Conservation (phyloP, 2,329 filamentous ascomycete species). For the Epichloe coenophiala region DNA sequence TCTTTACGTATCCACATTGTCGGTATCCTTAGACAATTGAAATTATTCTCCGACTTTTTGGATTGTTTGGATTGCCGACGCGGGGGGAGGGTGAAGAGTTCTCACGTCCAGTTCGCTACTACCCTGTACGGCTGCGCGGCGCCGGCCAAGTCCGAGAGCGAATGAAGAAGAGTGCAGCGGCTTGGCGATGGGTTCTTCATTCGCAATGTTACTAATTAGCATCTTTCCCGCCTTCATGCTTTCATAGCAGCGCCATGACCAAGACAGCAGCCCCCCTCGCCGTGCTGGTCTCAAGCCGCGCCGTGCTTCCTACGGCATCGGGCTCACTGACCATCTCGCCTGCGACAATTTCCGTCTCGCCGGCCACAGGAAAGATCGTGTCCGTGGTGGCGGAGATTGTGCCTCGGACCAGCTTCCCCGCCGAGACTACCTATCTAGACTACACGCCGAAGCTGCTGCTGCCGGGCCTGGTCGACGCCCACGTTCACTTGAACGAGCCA, state of each 20-base stretch:
- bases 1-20: not conserved
- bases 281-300: conserved; percentile 73
- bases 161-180: too few species aligned
- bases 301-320: conserved; percentile 60
- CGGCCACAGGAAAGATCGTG: conserved; percentile 69
- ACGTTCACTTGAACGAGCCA: conserved; percentile 95
- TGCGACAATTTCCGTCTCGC: conserved; percentile 71
- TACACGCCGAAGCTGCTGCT: conserved; percentile 75
- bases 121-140: too few species aligned
- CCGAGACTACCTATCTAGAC: conserved; percentile 56
- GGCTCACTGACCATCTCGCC: conserved; percentile 53
- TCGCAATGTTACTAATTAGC: too few species aligned
- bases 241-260: not conserved
- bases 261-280: conserved; percentile 35
- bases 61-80: not conserved
- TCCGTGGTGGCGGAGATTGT: conserved; percentile 61
- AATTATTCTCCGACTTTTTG: not conserved
- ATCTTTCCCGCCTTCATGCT: too few species aligned
- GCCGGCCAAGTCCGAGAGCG: not conserved
- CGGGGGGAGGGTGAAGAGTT: too few species aligned
- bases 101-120: too few species aligned
- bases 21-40: not conserved
- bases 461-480: conserved; percentile 87
- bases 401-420: conserved; percentile 61
- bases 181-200: too few species aligned